Evolutionary conservation across 2,329 filamentous ascomycete species (phyloP).

Genomic region (Diaporthe caulivora): DNA sequence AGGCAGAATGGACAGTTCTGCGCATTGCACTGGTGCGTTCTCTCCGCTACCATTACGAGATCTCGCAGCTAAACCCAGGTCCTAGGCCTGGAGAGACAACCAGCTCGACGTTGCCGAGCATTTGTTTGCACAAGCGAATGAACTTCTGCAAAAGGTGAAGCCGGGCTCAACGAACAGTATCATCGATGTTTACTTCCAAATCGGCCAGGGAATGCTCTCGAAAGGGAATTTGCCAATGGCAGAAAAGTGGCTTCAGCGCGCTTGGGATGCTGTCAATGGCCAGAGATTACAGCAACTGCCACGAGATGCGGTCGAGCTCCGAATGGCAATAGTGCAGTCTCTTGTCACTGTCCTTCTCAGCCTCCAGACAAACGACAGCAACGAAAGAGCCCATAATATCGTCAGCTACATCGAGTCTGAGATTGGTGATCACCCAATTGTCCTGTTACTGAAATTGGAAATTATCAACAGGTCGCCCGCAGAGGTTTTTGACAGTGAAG

Average conservation of each 20-base stretch:
- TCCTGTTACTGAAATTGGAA: constrained; percentile 77
- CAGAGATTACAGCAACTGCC: constrained; percentile 69
- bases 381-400: constrained; percentile 67
- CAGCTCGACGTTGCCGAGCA: constrained; percentile 83
- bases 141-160: constrained; percentile 55
- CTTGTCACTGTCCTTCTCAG: constrained; percentile 68
- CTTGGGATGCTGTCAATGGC: constrained; percentile 68
- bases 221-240: constrained; percentile 68
- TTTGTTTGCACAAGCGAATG: constrained; percentile 74
- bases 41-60: background rate
- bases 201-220: constrained; percentile 72
- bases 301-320: constrained; percentile 72
- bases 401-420: constrained; percentile 73
- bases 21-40: constrained; percentile 74
- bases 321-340: constrained; percentile 74
- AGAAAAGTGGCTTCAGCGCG: constrained; percentile 79
- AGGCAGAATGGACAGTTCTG: constrained; percentile 74
- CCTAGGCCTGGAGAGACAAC: constrained; percentile 79
- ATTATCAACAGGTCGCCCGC: constrained; percentile 64
- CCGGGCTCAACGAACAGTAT: constrained; percentile 69
- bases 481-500: constrained; percentile 61
- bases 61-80: background rate
- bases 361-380: constrained; percentile 56
- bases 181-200: constrained; percentile 77
- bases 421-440: constrained; percentile 72